A percentile compares a stretch with the other conserved stretches of the same genome.
Evolutionary conservation across 768 basidiomycete species (phyloP).

Genomic region (Lepiota brunneoincarnata): DNA sequence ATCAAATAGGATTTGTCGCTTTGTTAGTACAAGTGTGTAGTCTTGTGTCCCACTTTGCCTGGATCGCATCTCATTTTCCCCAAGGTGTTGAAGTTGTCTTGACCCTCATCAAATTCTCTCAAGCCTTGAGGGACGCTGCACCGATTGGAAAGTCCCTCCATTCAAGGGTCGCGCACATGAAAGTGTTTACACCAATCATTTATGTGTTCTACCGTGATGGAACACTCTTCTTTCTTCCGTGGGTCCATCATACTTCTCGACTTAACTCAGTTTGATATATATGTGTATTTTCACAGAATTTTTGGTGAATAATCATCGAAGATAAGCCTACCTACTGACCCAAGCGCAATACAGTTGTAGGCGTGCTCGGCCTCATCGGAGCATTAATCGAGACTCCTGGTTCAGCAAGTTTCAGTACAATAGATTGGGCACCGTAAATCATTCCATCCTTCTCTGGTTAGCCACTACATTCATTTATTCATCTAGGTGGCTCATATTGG

Average conservation of each 20-base stretch:
- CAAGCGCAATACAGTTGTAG: too few relatives aligned
- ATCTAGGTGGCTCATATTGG: background rate
- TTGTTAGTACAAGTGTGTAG: too few relatives aligned
- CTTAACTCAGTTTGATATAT: background rate
- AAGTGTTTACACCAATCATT: background rate
- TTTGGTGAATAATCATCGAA: background rate
- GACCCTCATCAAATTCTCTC: background rate
- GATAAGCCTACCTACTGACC: too few relatives aligned
- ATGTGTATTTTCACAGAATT: background rate
- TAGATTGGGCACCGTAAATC: background rate
- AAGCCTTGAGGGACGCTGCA: background rate
- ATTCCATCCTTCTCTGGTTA: too few relatives aligned
- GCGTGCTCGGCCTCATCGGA: too few relatives aligned
- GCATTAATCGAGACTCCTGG: too few relatives aligned
- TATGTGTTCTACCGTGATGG: background rate
- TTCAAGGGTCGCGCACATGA: background rate
- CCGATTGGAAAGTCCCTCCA: background rate
- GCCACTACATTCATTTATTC: background rate
- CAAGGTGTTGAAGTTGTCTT: background rate
- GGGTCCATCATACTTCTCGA: too few relatives aligned
- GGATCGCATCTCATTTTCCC: too few relatives aligned
- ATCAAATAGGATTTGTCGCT: too few relatives aligned
- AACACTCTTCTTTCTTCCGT: constrained; percentile 2
- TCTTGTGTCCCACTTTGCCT: too few relatives aligned
- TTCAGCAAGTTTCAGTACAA: too few relatives aligned